phyloP scores from a whole-genome alignment of 345 rosid species.

The Syzygium jambos region DNA sequence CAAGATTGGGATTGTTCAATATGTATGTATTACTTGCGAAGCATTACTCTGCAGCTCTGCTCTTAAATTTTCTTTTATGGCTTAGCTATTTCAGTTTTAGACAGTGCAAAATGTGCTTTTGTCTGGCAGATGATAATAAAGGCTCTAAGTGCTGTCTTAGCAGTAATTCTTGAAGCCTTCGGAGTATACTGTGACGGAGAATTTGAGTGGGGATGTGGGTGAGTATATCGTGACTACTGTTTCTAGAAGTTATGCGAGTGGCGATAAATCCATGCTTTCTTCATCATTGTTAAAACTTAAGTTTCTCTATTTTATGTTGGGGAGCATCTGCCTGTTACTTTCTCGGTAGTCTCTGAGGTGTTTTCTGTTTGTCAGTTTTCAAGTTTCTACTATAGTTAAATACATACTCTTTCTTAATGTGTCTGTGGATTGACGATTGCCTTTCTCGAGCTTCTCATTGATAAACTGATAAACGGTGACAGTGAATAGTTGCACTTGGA shows the following conservation, averaged over 20 bases:
- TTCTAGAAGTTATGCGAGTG: not conserved
- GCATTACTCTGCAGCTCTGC: not conserved
- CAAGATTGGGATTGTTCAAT: slow-evolving; percentile 97
- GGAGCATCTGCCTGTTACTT: not conserved
- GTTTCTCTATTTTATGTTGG: not conserved
- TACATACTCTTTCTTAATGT: not conserved
- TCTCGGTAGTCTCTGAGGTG: not conserved
- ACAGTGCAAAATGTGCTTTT: slow-evolving; percentile 2
- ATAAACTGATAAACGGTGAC: not conserved
- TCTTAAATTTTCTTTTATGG: not conserved
- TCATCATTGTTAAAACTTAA: not conserved
- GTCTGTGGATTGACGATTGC: not conserved
- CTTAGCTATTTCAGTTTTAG: slow-evolving; percentile 4
- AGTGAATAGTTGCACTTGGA: not conserved
- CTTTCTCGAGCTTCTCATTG: not conserved
- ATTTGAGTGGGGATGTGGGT: slow-evolving; percentile 88
- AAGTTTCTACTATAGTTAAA: not conserved
- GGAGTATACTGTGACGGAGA: slow-evolving; percentile 96
- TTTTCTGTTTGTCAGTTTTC: not conserved
- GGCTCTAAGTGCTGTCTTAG: slow-evolving; percentile 68
- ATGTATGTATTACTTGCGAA: slow-evolving; percentile 53
- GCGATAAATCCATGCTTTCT: not conserved
- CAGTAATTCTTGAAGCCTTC: slow-evolving; percentile 88
- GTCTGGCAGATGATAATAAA: slow-evolving; percentile 86
- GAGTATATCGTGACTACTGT: slow-evolving; percentile 17